Evolutionary conservation across 2,329 filamentous ascomycete species (phyloP).

Genomic region (Fusarium solani-melongenae): DNA sequence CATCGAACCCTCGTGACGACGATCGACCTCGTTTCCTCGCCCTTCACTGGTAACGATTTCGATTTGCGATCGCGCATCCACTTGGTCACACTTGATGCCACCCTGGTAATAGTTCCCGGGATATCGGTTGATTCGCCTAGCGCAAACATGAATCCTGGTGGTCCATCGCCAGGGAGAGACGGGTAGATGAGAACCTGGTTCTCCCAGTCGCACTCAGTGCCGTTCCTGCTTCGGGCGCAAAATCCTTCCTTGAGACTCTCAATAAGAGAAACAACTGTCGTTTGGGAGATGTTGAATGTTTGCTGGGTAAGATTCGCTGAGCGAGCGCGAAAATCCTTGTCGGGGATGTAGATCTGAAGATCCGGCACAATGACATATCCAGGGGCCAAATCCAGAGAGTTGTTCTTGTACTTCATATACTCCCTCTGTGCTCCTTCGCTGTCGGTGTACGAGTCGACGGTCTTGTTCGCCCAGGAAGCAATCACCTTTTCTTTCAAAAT

Average conservation of each 20-base stretch:
- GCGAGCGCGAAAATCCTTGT: neutral
- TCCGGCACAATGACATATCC: neutral
- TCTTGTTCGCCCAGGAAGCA: neutral
- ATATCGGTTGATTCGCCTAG: neutral
- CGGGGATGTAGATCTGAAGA: constrained; percentile 16
- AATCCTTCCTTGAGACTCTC: constrained; percentile 5
- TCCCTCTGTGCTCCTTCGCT: fast-evolving
- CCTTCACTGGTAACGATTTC: fast-evolving
- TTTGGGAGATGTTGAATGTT: constrained; percentile 18
- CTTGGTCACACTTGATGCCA: constrained; percentile 17
- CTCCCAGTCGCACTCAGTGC: neutral
- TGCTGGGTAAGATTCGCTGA: neutral
- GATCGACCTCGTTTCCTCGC: neutral
- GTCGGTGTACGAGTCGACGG: neutral
- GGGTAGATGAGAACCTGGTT: constrained; percentile 2
- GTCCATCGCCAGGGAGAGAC: neutral
- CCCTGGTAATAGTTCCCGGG: neutral
- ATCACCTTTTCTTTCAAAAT: neutral
- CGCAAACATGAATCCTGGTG: neutral
- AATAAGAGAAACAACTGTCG: neutral
- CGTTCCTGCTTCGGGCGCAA: neutral
- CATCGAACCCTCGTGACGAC: constrained; percentile 3
- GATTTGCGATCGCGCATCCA: constrained; percentile 22
- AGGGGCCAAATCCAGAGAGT: neutral
- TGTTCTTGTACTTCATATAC: constrained; percentile 3